Base-by-base conservation (phyloP, 2,329 filamentous ascomycete genomes). In the Hawksworthiomyces lignivorus region DNA sequence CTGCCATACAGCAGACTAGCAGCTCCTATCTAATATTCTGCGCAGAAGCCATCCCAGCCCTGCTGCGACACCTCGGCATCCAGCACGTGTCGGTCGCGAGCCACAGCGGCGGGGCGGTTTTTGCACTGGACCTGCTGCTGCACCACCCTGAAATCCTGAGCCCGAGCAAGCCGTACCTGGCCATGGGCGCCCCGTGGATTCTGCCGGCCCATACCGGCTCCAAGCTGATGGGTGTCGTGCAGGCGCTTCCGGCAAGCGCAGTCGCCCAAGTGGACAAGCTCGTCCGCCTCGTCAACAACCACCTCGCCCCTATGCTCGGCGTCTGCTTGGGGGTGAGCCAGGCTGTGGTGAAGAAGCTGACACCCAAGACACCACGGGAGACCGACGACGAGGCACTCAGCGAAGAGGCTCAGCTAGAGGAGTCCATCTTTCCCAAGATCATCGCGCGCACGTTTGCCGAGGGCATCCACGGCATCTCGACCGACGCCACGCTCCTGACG, bases 31-130 rank as follows among this genome's bases (percentile, higher is more conserved):
- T 26, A 26, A 26, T 26, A 12, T 26, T 26, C 24, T 12, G 24
- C 8, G 12, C 26, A 42, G 44, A 32, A 5, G 29, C 55, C 12
- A 52, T 61, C 12, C 46, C 52, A 9, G 56, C 56, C 2, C 50
- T 65, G 3, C 50, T 65, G 9, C 18, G 50, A 15, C 60, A 62
- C 39, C 56, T 65, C 8, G 33, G 27, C 18, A 55, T 64, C 29
- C 38, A 35, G 7, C 53, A 61, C 39, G 52, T 61, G 10, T 53
- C 51, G 3, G 14, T 59, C 7, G 54, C 41, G 29, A 50, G 52
- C 29, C 59, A 60, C 19, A 60, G 55, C 41, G 56, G 50, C 43
- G 60, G 58, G 19, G 49, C 52, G 21, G 27, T 62, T 34, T 60
- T 52, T 44, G 56, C 54, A 7, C 50, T 61, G 27, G 55, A 60